Evolutionary conservation across 2,329 filamentous ascomycete species (phyloP).

Genomic region (Rugonectria rugulosa): DNA sequence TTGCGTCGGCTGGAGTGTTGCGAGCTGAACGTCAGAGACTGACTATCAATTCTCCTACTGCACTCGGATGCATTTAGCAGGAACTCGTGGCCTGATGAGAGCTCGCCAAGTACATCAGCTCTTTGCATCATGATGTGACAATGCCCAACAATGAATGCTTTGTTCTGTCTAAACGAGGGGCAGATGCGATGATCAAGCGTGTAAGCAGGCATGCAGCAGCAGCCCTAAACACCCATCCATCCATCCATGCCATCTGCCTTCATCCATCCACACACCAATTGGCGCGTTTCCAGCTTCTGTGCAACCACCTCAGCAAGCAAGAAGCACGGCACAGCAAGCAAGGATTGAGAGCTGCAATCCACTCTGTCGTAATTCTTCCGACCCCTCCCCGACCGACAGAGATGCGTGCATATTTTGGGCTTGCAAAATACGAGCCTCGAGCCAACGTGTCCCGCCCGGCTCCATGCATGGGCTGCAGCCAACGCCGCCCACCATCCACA

Average conservation of each 20-base stretch:
- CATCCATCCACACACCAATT: background rate
- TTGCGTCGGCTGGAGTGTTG: no score
- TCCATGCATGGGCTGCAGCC: background rate
- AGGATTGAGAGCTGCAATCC: background rate
- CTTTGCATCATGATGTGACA: no score
- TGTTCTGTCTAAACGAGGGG: background rate
- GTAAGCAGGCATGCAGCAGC: no score
- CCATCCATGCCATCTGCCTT: background rate
- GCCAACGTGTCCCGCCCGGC: constrained; percentile 1
- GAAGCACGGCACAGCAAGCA: background rate
- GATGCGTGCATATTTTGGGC: constrained; percentile 11
- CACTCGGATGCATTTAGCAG: no score
- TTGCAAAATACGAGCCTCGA: constrained; percentile 15
- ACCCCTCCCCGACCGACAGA: background rate
- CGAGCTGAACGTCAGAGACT: no score
- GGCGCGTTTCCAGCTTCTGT: background rate
- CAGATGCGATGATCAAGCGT: background rate
- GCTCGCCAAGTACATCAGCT: no score
- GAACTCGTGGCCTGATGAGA: no score
- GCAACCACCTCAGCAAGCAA: background rate
- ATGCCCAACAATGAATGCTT: no score
- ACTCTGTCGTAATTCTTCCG: background rate
- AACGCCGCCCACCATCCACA: background rate
- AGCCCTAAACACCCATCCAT: background rate
- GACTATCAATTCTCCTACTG: no score